Evolutionary conservation across 2,329 filamentous ascomycete genomes (phyloP), one percentile per base, ranked within the genome.

Genomic region (Cladosporium sp.): DNA sequence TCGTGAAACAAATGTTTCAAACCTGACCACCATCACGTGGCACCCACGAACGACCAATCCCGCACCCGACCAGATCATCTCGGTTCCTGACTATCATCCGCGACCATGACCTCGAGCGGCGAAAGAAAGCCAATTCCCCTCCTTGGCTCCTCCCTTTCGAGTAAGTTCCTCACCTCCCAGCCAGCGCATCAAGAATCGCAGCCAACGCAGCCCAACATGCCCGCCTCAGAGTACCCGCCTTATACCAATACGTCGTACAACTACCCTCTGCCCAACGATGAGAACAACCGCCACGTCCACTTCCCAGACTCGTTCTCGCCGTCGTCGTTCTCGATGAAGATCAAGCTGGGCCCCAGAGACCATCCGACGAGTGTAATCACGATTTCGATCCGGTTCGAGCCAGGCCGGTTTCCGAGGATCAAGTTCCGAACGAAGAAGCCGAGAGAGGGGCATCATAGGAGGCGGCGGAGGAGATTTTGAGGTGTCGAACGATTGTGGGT

Each of bases 331-430:
- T 54, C 54, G 1, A 53, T 66, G 4, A 58, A 59, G 10, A 54
- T 66, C 41, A 64, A 59, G 40, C 54, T 66, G 9, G 64, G 64
- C 1, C 63, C 64, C 0, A 35, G 52, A 16, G 54, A 58, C 6
- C 43, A 54, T n/a, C 62, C 63, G 6, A 61, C 62, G 2, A 54
- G 58, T 28, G 53, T 66, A 18, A 51, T 66, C 13, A 64, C 63
- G 56, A 66, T 66, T 52, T 63, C 59, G 19, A 57, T 66, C 3
- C 51, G 56, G 13, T 66, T 66, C 41, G 59, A 62, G 34, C 53
- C 52, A 11, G 64, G 64, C 1, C 52, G 49, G 13, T 50, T 66
- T 32, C 64, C 64, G 2, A 54, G 61, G 43, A 60, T 66, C 43
- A 63, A 61, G 49, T 58, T 66, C 18, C 60, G 59, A 37, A 64